Conservation (phyloP, 495 filamentous ascomycete genomes). For the Xylaria bambusicola region DNA sequence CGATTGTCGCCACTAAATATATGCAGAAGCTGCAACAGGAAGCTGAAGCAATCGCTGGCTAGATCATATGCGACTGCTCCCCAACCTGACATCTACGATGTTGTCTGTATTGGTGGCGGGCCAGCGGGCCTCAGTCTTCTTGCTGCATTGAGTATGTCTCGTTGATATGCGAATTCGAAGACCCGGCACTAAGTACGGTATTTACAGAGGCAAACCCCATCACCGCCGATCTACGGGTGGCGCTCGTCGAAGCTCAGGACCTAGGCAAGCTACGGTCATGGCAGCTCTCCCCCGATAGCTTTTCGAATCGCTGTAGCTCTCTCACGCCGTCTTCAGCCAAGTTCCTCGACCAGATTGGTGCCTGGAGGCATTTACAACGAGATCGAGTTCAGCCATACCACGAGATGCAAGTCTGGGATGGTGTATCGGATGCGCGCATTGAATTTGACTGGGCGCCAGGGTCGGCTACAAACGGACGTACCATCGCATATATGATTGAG, state of each 20-base stretch:
- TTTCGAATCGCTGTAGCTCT: slow-evolving; percentile 92
- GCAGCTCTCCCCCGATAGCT: slow-evolving; percentile 66
- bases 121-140: slow-evolving; percentile 89
- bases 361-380: slow-evolving; percentile 74
- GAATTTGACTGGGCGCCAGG: slow-evolving; percentile 76
- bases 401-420: slow-evolving; percentile 97
- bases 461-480: slow-evolving; percentile 42
- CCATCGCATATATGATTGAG: slow-evolving; percentile 95
- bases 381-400: slow-evolving; percentile 82
- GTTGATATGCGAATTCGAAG: slow-evolving; percentile 8
- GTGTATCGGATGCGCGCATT: slow-evolving; percentile 81
- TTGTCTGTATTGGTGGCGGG: slow-evolving; percentile 95
- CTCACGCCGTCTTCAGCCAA: slow-evolving; percentile 80
- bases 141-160: slow-evolving; percentile 74
- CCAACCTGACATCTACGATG: slow-evolving; percentile 76
- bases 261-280: slow-evolving; percentile 64
- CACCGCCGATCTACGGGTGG: slow-evolving; percentile 77
- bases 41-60: slow-evolving; percentile 30
- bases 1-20: slow-evolving; percentile 24
- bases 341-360: slow-evolving; percentile 76
- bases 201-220: slow-evolving; percentile 61
- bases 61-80: slow-evolving; percentile 40
- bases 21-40: slow-evolving; percentile 49
- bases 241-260: slow-evolving; percentile 88
- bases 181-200: slow-evolving; percentile 14